Evolutionary conservation across 805 yeast genomes (phyloP).

Genomic region (Schizosaccharomyces pombe): DNA sequence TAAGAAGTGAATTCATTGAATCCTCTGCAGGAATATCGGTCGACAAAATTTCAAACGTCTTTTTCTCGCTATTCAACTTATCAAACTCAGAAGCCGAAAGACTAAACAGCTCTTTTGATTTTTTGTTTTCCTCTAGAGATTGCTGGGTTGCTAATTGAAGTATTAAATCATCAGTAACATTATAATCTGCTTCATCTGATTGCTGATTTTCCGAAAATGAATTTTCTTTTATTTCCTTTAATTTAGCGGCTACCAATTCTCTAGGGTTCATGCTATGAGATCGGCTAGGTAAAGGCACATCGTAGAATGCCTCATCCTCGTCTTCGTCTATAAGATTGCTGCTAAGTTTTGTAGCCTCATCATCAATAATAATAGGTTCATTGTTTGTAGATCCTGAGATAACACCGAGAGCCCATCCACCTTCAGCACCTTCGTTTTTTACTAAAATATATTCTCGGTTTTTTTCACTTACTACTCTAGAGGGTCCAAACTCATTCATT

Average conservation of each 20-base stretch:
- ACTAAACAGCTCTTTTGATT: too few species aligned
- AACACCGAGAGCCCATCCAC: conserved; percentile 4
- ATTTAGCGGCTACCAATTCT: neutral
- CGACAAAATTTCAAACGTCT: too few species aligned
- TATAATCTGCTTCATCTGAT: neutral
- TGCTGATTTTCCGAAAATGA: neutral
- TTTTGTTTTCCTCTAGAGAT: too few species aligned
- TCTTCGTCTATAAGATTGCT: conserved; percentile 16
- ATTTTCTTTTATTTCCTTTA: neutral
- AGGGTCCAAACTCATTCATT: conserved; percentile 28
- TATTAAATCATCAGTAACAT: neutral
- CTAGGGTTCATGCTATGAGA: neutral
- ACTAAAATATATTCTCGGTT: conserved; percentile 53
- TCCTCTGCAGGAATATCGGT: too few species aligned
- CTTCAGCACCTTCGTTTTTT: conserved; percentile 28
- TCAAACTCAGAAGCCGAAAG: too few species aligned
- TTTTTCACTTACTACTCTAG: conserved; percentile 64
- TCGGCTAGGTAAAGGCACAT: conserved; percentile 22
- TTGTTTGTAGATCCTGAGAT: neutral
- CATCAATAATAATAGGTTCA: conserved; percentile 6
- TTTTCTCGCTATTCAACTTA: too few species aligned
- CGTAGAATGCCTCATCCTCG: conserved; percentile 45
- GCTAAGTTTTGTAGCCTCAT: conserved; percentile 4
- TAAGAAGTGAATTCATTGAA: too few species aligned
- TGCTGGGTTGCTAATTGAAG: conserved; percentile 7